A percentile compares a stretch with the other conserved stretches of the same genome.
These are phyloP conservation scores for Alternaria sp. DNA, from an alignment of 2,329 filamentous ascomycete species.

Conservation along the genomic window DNA sequence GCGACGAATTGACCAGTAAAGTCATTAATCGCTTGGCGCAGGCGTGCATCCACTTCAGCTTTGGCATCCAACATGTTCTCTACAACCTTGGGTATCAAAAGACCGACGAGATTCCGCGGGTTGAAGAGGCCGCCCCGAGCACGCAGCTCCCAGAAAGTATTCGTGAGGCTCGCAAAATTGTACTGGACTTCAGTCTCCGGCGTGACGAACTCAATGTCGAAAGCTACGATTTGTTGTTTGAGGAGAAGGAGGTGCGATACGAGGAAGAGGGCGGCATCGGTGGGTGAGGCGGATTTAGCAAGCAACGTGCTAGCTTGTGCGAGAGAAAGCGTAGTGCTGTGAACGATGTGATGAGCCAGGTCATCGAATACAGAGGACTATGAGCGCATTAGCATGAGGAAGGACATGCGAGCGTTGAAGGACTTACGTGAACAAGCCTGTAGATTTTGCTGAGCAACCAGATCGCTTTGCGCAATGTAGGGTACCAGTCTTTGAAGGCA, in stretches of 20 bases:
- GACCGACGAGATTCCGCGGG: slow-evolving; percentile 65
- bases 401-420: not conserved
- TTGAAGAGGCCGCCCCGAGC: slow-evolving; percentile 71
- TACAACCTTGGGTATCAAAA: slow-evolving; percentile 69
- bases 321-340: slow-evolving; percentile 85
- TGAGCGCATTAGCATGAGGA: not conserved
- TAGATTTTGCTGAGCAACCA: slow-evolving; percentile 74
- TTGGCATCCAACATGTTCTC: slow-evolving; percentile 76
- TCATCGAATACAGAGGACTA: slow-evolving; percentile 73
- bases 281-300: slow-evolving; percentile 65
- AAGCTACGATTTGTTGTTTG: slow-evolving; percentile 93
- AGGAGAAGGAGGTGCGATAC: slow-evolving; percentile 93
- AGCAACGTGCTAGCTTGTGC: slow-evolving; percentile 77
- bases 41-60: slow-evolving; percentile 68
- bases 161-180: slow-evolving; percentile 70
- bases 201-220: slow-evolving; percentile 83
- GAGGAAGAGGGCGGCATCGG: slow-evolving; percentile 88
- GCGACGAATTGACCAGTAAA: slow-evolving; percentile 66
- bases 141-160: slow-evolving; percentile 71
- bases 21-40: slow-evolving; percentile 69
- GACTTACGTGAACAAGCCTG: slow-evolving; percentile 67
- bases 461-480: slow-evolving; percentile 70
- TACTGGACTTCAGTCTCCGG: slow-evolving; percentile 65
- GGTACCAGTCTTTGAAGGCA: slow-evolving; percentile 68
- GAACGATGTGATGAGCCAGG: slow-evolving; percentile 80